phyloP scores from a whole-genome alignment of 257 asterid genomes.

The Nyctanthes arbortristis region DNA sequence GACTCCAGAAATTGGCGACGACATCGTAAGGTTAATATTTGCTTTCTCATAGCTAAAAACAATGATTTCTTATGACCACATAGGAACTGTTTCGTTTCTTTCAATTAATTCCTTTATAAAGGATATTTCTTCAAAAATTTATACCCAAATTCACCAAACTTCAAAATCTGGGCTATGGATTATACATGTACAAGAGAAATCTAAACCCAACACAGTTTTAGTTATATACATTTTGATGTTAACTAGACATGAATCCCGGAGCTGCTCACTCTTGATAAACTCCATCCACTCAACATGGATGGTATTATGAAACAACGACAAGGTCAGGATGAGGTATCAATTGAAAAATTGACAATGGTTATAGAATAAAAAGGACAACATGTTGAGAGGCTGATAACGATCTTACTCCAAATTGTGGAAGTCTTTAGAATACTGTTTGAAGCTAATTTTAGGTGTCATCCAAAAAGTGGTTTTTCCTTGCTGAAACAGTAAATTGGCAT shows the following conservation, averaged over 20 bases:
- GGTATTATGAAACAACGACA: neutral
- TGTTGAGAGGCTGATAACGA: neutral
- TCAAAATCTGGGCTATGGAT: neutral
- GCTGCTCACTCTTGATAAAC: neutral
- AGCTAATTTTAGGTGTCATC: neutral
- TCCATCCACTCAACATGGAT: neutral
- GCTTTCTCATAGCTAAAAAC: constrained; percentile 20
- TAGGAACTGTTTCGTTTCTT: neutral
- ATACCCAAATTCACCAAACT: neutral
- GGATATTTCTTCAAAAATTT: neutral
- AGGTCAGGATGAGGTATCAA: neutral
- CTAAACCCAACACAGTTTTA: neutral
- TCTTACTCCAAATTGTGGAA: neutral
- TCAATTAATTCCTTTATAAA: neutral
- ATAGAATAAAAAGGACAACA: neutral
- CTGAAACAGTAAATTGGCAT: neutral
- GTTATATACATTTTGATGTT: neutral
- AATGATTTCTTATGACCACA: neutral
- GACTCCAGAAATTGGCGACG: constrained; percentile 98
- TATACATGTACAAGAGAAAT: neutral
- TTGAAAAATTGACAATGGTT: no score
- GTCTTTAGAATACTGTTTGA: neutral
- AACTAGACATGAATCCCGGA: neutral
- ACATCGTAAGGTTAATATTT: constrained; percentile 81
- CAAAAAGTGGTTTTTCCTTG: neutral